Percentiles rank a stretch among this genome's conserved stretches.
These are phyloP conservation scores for Parmales sp. DNA, from an alignment of 108 stramenopile genomes.

Conservation along the genomic window DNA sequence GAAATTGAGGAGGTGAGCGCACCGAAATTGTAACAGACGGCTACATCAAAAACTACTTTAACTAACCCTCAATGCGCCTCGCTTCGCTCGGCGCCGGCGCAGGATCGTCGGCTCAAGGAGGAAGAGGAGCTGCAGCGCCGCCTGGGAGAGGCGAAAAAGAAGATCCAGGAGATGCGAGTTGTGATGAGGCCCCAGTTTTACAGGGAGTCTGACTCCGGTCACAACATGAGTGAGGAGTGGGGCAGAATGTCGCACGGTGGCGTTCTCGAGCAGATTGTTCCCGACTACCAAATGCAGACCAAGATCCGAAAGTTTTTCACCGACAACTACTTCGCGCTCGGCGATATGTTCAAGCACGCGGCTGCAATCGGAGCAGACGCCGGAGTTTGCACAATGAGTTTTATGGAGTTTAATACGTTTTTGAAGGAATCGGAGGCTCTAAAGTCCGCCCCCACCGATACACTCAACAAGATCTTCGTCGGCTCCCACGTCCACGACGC, in stretches of 20 bases:
- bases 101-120: neutral
- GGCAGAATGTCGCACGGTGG: neutral
- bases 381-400: neutral
- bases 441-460: neutral
- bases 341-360: neutral
- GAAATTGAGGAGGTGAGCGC: constrained; percentile 7
- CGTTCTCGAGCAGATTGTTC: neutral
- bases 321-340: neutral
- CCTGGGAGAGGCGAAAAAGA: neutral
- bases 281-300: neutral
- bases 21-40: neutral
- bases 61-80: neutral
- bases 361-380: constrained; percentile 8
- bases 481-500: constrained; percentile 4
- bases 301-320: neutral
- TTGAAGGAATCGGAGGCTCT: neutral
- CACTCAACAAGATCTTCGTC: too few relatives aligned
- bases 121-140: neutral
- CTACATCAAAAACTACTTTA: neutral
- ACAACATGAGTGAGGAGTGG: constrained; percentile 9
- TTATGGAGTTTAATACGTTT: neutral
- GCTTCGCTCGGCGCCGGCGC: neutral
- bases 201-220: neutral
- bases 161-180: neutral
- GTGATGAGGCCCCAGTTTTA: constrained; percentile 4